Conservation (phyloP, 495 filamentous ascomycete species). For the Peziza echinospora region DNA sequence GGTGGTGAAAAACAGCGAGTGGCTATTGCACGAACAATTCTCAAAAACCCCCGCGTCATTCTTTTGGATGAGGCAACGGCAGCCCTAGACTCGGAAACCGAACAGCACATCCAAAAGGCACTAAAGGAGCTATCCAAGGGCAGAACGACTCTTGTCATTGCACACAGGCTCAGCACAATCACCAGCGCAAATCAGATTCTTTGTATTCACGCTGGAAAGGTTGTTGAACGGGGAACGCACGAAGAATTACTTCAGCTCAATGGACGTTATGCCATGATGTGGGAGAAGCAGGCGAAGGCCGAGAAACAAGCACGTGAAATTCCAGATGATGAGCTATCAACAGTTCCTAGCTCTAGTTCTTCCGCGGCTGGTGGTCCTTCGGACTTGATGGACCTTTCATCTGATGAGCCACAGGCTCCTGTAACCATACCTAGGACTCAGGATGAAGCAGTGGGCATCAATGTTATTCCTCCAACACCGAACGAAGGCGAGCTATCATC, state of each 20-base stretch:
- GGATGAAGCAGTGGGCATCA: not conserved
- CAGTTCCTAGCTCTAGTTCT: too few relatives aligned
- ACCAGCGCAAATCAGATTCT: constrained; percentile 86
- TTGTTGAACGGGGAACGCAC: constrained; percentile 73
- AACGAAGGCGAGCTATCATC: too few relatives aligned
- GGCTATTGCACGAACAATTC: constrained; percentile 85
- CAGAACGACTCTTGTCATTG: constrained; percentile 68
- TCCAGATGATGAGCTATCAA: not conserved
- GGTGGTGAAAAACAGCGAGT: constrained; percentile 95
- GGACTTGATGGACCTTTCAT: too few relatives aligned
- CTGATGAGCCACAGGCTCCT: too few relatives aligned
- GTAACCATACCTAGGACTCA: constrained; percentile 1
- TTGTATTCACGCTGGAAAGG: constrained; percentile 65
- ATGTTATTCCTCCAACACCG: too few relatives aligned
- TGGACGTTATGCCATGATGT: constrained; percentile 78
- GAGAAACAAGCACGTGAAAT: constrained; percentile 31
- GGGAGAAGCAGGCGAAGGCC: constrained; percentile 82
- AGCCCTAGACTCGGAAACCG: constrained; percentile 83
- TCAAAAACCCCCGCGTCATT: constrained; percentile 91
- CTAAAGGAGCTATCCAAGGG: constrained; percentile 57
- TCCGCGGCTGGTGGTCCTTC: too few relatives aligned
- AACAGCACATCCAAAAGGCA: constrained; percentile 83
- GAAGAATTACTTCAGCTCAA: constrained; percentile 55
- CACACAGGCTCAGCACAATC: constrained; percentile 84
- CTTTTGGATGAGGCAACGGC: constrained; percentile 93